Base-by-base conservation (phyloP, 805 yeast genomes). In the Kodamaea sagamina region DNA sequence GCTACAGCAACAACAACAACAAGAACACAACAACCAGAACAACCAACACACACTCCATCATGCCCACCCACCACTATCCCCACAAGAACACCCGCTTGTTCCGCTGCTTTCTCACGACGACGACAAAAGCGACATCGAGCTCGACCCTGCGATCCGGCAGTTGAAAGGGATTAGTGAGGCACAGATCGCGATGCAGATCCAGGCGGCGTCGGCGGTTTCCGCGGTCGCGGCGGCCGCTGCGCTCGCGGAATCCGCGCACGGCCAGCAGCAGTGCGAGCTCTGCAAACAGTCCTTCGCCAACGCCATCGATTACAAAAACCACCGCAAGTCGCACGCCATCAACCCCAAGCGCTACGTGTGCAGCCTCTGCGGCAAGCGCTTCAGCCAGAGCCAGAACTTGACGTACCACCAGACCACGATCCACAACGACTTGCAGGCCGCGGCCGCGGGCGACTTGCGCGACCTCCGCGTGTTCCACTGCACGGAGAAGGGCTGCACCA, bases 401-500 rank as follows among this genome's bases (percentile, higher is more conserved):
- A 32, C 28, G 32, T 45, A 45, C 43, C 51, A 47, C 39, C 44
- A 39, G 13, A 36, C 39, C 10, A 35, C 38, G 9, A 40, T 47
- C 7, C 51, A 45, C 42, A 39, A 34, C 12, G 49, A 46, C 26
- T 39, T 48, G 18, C 45, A 38, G 37, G 34, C 16, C 8, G 19
- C 15, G 12, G 32, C 18, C n/a, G 39, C 29, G n/a, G 38, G 25
- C 11, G 43, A 47, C 8, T 32, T 43, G 15, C 28, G 32, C 7
- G 35, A 40, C 13, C 18, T 41, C 26, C 36, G 50, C 6, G 52
- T 46, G 15, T 42, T 48, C 44, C 52, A 48, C 42, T 48, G 52
- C 47, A 34, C 48, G n/a, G 43, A 36, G 39, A 39, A 39, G 29
- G 48, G 46, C 6, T 57, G 62, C 39, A 37, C 36, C 7, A 43